phyloP scores from a whole-genome alignment of 2,329 filamentous ascomycete species.

The Phialocephala subalpina region DNA sequence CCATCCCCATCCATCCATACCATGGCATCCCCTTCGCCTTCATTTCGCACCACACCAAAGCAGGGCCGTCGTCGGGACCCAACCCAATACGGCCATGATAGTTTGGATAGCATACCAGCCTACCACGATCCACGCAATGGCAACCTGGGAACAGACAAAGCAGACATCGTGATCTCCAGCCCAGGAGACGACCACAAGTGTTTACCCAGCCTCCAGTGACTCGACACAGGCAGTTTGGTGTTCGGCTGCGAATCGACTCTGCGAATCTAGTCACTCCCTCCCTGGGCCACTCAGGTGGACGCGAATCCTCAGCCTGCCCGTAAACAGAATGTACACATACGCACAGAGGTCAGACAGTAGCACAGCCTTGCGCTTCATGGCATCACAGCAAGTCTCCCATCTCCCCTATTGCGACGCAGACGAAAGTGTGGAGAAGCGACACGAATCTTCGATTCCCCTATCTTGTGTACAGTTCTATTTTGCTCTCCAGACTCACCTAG shows the following conservation, averaged over 20 bases:
- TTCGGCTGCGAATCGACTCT: background rate
- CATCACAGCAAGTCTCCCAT: conserved; percentile 6
- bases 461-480: conserved; percentile 29
- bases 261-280: background rate
- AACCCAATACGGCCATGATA: conserved; percentile 10
- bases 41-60: conserved; percentile 5
- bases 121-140: conserved; percentile 19
- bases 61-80: conserved; percentile 9
- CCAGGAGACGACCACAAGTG: background rate
- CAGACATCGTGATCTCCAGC: background rate
- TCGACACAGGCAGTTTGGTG: conserved; percentile 7
- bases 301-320: conserved; percentile 11
- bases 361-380: conserved; percentile 23
- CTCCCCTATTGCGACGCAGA: conserved; percentile 7
- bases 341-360: conserved; percentile 5
- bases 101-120: conserved; percentile 5
- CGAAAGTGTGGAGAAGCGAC: conserved; percentile 30
- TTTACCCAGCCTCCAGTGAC: conserved; percentile 11
- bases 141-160: conserved; percentile 12
- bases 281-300: conserved; percentile 7
- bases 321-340: conserved; percentile 14
- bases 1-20: no score
- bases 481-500: conserved; percentile 20
- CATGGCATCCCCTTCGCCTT: background rate
- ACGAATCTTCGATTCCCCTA: conserved; percentile 24